Evolutionary conservation across 148 eudicot genomes (phyloP).

Genomic region (Rhododendron molle): DNA sequence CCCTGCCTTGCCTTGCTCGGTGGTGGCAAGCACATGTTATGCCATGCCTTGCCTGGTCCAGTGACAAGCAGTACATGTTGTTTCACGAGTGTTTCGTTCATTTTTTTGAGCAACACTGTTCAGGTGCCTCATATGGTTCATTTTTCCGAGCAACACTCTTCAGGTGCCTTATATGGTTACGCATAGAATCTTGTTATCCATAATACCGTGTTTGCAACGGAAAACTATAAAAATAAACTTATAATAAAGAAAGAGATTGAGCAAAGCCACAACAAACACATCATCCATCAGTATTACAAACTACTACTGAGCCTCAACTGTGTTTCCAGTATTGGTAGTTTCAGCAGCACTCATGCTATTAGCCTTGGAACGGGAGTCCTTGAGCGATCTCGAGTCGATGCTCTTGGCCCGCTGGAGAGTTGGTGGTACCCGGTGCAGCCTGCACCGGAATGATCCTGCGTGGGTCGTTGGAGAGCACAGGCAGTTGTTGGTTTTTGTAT

Average conservation of each 20-base stretch:
- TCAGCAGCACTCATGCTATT: not conserved
- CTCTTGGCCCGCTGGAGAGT: slow-evolving; percentile 29
- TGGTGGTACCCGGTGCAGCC: slow-evolving; percentile 31
- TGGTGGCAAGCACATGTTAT: not conserved
- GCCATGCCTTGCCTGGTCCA: too few relatives aligned
- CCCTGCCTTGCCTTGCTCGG: too few relatives aligned
- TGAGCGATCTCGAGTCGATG: slow-evolving; percentile 1
- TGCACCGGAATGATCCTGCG: slow-evolving; percentile 44
- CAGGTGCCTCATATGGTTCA: too few relatives aligned
- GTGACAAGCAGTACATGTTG: not conserved
- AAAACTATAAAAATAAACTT: not conserved
- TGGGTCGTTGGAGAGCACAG: slow-evolving; percentile 54
- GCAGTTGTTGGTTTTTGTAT: slow-evolving; percentile 22
- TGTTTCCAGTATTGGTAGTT: not conserved
- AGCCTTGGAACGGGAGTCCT: slow-evolving; percentile 11
- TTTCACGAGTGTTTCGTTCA: not conserved
- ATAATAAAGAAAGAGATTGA: not conserved
- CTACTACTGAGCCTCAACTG: not conserved
- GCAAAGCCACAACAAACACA: not conserved
- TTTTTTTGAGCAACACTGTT: too few relatives aligned
- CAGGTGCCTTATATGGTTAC: not conserved
- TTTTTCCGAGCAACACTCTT: not conserved
- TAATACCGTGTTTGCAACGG: not conserved
- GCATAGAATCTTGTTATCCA: not conserved
- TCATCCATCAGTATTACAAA: not conserved